phyloP scores from a whole-genome alignment of 2,329 filamentous ascomycete species.

The Chrysoporthe deuterocubensis region DNA sequence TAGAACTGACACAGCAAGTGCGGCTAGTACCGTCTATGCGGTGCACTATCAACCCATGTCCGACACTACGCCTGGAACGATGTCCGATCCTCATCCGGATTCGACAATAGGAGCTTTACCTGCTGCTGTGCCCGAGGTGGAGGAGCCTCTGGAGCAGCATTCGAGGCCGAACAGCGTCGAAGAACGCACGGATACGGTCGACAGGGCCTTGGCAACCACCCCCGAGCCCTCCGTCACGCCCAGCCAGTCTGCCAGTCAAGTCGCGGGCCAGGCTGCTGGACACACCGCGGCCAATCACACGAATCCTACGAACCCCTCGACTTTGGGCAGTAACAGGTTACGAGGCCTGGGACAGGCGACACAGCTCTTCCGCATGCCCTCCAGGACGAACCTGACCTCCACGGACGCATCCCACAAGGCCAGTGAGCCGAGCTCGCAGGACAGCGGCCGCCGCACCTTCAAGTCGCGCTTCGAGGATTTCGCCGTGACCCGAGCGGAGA shows the following conservation, averaged over 20 bases:
- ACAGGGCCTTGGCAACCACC: slow-evolving; percentile 21
- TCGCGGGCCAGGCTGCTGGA: slow-evolving; percentile 17
- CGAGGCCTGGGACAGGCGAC: slow-evolving; percentile 38
- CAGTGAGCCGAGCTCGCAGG: slow-evolving; percentile 28
- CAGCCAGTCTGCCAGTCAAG: slow-evolving; percentile 30
- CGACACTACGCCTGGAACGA: slow-evolving; percentile 53
- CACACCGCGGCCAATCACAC: background rate
- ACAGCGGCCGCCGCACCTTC: slow-evolving; percentile 56
- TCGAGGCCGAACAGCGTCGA: slow-evolving; percentile 7
- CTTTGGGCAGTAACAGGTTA: slow-evolving; percentile 34
- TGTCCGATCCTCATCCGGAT: slow-evolving; percentile 41
- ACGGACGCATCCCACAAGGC: slow-evolving; percentile 13
- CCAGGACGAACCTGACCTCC: slow-evolving; percentile 19
- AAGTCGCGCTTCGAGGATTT: slow-evolving; percentile 63
- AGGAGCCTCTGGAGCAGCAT: slow-evolving; percentile 37
- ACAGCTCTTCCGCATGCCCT: slow-evolving; percentile 35
- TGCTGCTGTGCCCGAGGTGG: slow-evolving; percentile 39
- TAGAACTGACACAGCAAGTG: slow-evolving; percentile 65
- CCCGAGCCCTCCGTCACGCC: slow-evolving; percentile 28
- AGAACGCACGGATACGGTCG: slow-evolving; percentile 22
- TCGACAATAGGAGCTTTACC: slow-evolving; percentile 19
- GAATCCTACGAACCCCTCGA: slow-evolving; percentile 7
- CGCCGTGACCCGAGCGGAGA: slow-evolving; percentile 63
- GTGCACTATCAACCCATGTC: slow-evolving; percentile 64
- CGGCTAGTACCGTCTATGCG: slow-evolving; percentile 67